These are phyloP conservation scores for Pythium guiyangense DNA, from an alignment of 352 stramenopile species.

Conservation along the genomic window DNA sequence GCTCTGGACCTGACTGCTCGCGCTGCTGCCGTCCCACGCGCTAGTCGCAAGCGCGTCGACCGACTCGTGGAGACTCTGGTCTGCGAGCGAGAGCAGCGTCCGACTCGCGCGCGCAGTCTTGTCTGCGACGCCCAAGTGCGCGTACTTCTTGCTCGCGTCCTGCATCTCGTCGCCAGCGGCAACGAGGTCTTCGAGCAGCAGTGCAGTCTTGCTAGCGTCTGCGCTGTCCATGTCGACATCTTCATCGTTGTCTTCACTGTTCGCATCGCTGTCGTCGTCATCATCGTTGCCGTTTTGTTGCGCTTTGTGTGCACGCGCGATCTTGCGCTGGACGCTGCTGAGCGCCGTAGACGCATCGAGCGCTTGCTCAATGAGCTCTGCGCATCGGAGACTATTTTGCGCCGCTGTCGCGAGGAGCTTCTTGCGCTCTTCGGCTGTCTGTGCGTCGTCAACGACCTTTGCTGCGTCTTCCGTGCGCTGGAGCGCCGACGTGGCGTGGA, in stretches of 20 bases:
- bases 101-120: conserved; percentile 57
- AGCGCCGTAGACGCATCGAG: conserved; percentile 44
- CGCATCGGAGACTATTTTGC: conserved; percentile 63
- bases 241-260: conserved; percentile 22
- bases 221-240: conserved; percentile 22
- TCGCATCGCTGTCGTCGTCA: conserved; percentile 15
- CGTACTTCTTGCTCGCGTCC: conserved; percentile 39
- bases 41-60: conserved; percentile 16
- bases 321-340: conserved; percentile 36
- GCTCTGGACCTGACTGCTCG: conserved; percentile 22
- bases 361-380: conserved; percentile 72
- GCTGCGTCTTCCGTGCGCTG: conserved; percentile 34
- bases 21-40: conserved; percentile 7
- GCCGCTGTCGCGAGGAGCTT: conserved; percentile 34
- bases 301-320: conserved; percentile 22
- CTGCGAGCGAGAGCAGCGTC: conserved; percentile 39
- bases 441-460: conserved; percentile 16
- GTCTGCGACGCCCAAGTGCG: conserved; percentile 37
- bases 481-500: conserved; percentile 24
- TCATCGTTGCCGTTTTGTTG: conserved; percentile 13
- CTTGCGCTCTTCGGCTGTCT: conserved; percentile 24
- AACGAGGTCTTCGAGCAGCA: conserved; percentile 62
- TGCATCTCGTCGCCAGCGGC: conserved; percentile 41
- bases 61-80: conserved; percentile 33
- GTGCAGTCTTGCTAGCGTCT: conserved; percentile 29